Base-by-base conservation (phyloP, 2,329 filamentous ascomycete genomes). In the Alternaria burnsii region DNA sequence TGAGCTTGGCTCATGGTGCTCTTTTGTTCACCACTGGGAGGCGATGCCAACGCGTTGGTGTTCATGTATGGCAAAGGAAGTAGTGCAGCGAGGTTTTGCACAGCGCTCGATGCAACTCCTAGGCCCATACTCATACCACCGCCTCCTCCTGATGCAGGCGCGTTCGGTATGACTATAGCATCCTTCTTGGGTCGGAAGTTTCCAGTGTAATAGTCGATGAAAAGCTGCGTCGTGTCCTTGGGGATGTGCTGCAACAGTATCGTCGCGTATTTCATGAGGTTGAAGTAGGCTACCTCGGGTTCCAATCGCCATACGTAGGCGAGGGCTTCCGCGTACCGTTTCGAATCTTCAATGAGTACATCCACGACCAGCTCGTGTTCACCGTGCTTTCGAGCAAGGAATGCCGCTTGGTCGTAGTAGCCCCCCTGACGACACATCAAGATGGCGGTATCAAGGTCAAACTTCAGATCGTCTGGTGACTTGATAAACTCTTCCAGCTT, bases 401-500 rank as follows among this genome's bases (percentile, higher is more conserved):
- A 99, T 4, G 94, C 95, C 14, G 95, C 95, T 82, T 99, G 96
- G 61, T 98, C 94, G 71, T 90, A 97, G 78, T 99, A 99, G 1
- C 95, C 94, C 11, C 94, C 95, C 80, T 99, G 95, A 28, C 96
- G 88, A 74, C 95, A 99, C 93, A 99, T 97, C 2, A 91, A 88
- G 65, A 99, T 99, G 14, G 95, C 95, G 1, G 95, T 99, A 68
- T 99, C 95, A 3, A 98, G 84, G 76, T 99, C 95, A 72, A 99
- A 99, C 72, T 96, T 97, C 42, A 97, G 86, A 70, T 97, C 94
- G 47, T 92, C 93, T 0, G 94, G 94, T 28, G 93, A 94, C 75
- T 97, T 97, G 80, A 99, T 99, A 69, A 99, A 99, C 24, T 91
- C 91, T 74, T 99, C 94, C 7, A 99, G 84, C 80, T 99, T 99